Evolutionary conservation across 495 filamentous ascomycete genomes (phyloP).

Genomic region (Penicillium verhagenii): DNA sequence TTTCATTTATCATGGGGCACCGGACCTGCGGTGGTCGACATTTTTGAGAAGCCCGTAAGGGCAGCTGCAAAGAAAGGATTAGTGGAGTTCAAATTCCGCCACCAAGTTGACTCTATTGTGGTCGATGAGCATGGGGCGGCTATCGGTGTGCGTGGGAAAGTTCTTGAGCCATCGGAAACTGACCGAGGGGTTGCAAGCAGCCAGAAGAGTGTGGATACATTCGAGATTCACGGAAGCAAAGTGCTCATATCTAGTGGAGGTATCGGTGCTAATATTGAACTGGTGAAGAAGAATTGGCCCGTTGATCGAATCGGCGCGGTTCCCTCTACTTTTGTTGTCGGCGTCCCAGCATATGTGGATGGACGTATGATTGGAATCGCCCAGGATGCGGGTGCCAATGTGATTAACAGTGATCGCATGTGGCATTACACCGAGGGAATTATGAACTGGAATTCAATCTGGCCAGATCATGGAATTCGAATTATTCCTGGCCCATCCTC

Average conservation of each 20-base stretch:
- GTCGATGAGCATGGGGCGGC: background rate
- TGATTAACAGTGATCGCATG: constrained; percentile 5
- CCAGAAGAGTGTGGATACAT: background rate
- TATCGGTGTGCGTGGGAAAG: background rate
- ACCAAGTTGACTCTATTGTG: constrained; percentile 4
- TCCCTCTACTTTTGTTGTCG: constrained; percentile 4
- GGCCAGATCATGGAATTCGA: constrained; percentile 3
- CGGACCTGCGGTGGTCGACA: background rate
- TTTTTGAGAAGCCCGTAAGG: constrained; percentile 5
- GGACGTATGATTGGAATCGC: constrained; percentile 6
- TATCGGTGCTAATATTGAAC: background rate
- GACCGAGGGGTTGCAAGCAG: constrained; percentile 1
- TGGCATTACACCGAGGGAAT: constrained; percentile 6
- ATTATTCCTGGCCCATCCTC: constrained; percentile 4
- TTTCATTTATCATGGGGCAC: constrained; percentile 5
- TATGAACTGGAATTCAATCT: constrained; percentile 3
- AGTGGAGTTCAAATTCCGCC: constrained; percentile 1
- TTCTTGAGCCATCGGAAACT: constrained; percentile 4
- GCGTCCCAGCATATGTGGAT: constrained; percentile 1
- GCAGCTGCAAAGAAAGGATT: constrained; percentile 2
- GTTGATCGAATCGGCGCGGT: constrained; percentile 1
- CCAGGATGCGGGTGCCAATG: background rate
- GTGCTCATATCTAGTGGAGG: constrained; percentile 1
- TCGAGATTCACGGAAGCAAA: background rate
- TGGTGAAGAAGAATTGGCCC: constrained; percentile 6